A percentile compares a stretch with the other conserved stretches of the same genome.
phyloP scores from a whole-genome alignment of 2,329 filamentous ascomycete species.

The Penicillium sp. region DNA sequence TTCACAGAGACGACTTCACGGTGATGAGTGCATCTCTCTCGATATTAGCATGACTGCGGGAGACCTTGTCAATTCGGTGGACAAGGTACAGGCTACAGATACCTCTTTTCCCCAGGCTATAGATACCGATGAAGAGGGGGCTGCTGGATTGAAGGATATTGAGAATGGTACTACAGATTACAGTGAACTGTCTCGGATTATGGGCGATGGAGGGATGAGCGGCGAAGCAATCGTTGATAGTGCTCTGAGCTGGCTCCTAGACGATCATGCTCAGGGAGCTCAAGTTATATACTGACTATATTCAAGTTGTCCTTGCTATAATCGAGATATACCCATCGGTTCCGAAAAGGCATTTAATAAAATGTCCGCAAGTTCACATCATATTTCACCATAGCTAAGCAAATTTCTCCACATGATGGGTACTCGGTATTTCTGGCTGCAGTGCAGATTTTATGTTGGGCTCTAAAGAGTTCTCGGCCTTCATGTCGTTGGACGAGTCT shows the following conservation, averaged over 20 bases:
- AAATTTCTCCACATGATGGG: background rate
- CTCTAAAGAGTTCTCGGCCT: background rate
- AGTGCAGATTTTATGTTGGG: background rate
- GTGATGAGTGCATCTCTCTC: background rate
- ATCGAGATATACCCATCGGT: background rate
- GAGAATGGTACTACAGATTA: background rate
- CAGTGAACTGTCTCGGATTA: constrained; percentile 11
- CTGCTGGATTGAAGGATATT: background rate
- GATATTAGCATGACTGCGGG: too few relatives aligned
- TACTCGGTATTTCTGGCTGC: background rate
- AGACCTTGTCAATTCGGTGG: background rate
- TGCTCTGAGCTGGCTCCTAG: constrained; percentile 25
- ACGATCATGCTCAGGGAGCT: background rate
- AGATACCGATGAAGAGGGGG: background rate
- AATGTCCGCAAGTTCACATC: too few relatives aligned
- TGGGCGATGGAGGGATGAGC: constrained; percentile 17
- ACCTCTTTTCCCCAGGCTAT: background rate
- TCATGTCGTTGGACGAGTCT: constrained; percentile 7
- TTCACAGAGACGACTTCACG: background rate
- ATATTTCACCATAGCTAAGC: background rate
- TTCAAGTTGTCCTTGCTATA: background rate
- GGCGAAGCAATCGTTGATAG: constrained; percentile 24
- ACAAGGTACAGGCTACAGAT: background rate
- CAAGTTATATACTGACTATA: background rate
- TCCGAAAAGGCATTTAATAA: too few relatives aligned